Conservation (phyloP, 768 basidiomycete genomes). For the Gloeophyllum trabeum region DNA sequence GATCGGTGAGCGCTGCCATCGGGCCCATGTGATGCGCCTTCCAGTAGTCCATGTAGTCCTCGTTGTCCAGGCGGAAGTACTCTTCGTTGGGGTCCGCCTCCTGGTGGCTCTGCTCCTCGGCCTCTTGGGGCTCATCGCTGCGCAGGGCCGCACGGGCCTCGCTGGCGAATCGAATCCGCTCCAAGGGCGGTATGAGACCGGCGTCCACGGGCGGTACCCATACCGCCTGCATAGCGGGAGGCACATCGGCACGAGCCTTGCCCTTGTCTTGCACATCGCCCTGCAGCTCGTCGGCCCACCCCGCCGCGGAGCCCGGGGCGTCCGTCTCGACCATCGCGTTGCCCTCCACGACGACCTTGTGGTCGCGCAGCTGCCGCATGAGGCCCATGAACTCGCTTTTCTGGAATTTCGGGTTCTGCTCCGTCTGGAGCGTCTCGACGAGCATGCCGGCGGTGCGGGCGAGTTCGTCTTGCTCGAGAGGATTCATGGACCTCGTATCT, state of each 20-base stretch:
- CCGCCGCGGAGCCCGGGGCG: conserved; percentile 3
- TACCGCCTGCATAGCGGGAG: neutral
- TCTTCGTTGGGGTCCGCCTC: conserved; percentile 40
- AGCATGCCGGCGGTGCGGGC: conserved; percentile 72
- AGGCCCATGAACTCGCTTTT: conserved; percentile 77
- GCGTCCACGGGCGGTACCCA: neutral
- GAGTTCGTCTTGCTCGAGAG: conserved; percentile 53
- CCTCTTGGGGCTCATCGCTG: neutral
- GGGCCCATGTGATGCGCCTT: conserved; percentile 20
- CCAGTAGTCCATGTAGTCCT: conserved; percentile 55
- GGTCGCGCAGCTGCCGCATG: conserved; percentile 79
- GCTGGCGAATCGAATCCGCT: neutral
- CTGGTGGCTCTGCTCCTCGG: conserved; percentile 3
- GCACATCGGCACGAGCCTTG: conserved; percentile 19
- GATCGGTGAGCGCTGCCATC: neutral
- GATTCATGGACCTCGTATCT: no score
- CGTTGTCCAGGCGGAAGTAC: conserved; percentile 65
- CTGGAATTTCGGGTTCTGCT: conserved; percentile 76
- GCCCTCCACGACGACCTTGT: conserved; percentile 66
- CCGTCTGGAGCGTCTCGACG: conserved; percentile 62
- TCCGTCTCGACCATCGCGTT: conserved; percentile 53
- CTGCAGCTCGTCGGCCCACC: conserved; percentile 14
- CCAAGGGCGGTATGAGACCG: neutral
- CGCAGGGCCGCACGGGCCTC: no score
- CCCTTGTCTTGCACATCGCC: conserved; percentile 63